These are phyloP conservation scores for Talaromyces ruber DNA, from an alignment of 495 filamentous ascomycete genomes.

Conservation along the genomic window DNA sequence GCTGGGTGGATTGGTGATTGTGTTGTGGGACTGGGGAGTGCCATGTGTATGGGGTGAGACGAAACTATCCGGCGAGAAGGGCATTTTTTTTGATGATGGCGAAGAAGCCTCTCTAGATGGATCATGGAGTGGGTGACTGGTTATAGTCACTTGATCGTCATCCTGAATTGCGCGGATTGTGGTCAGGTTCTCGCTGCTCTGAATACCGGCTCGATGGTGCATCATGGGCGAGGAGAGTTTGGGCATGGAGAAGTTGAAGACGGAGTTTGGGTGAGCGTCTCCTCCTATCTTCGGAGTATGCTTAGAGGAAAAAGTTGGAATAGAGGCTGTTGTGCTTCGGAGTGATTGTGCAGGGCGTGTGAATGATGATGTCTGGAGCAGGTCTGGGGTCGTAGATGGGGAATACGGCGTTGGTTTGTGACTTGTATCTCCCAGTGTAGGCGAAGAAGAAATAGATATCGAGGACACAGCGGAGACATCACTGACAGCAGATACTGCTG, in stretches of 20 bases:
- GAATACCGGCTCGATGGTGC: background rate
- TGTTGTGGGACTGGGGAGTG: background rate
- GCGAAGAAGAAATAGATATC: background rate
- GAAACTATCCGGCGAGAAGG: background rate
- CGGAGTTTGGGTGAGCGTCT: background rate
- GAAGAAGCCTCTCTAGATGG: background rate
- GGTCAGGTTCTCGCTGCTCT: background rate
- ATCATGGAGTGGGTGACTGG: background rate
- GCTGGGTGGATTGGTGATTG: background rate
- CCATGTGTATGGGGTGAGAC: background rate
- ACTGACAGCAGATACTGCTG: background rate
- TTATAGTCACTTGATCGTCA: background rate
- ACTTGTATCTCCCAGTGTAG: background rate
- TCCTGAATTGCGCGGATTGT: background rate
- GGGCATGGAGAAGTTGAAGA: background rate
- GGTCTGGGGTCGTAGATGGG: background rate
- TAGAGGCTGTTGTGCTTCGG: background rate
- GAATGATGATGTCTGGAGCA: background rate
- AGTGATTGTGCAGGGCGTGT: background rate
- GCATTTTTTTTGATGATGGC: background rate
- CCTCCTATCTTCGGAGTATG: background rate
- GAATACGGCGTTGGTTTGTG: background rate
- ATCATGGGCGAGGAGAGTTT: background rate
- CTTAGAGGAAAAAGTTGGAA: background rate
- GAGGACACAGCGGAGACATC: background rate